Evolutionary conservation across 345 rosid genomes (phyloP).

Genomic region (Isatis tinctoria): DNA sequence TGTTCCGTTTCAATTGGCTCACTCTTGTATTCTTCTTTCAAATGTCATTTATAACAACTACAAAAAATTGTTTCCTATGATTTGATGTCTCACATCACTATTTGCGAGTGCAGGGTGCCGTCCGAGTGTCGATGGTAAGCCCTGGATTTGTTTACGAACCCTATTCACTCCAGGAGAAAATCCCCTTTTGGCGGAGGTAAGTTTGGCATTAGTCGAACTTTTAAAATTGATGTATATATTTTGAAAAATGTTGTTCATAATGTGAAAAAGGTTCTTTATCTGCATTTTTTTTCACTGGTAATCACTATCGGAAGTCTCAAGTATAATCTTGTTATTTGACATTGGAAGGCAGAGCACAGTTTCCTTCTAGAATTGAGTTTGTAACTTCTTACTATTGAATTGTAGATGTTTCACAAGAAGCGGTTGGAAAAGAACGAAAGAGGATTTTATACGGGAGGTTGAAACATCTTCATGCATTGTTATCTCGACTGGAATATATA

Average conservation of each 20-base stretch:
- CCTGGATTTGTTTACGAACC: slow-evolving; percentile 94
- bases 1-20: background rate
- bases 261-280: background rate
- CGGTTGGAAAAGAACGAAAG: slow-evolving; percentile 95
- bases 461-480: slow-evolving; percentile 10
- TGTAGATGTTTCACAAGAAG: slow-evolving; percentile 78
- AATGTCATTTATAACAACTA: background rate
- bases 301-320: background rate
- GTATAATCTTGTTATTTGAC: background rate
- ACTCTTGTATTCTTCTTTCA: background rate
- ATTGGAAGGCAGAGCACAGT: background rate
- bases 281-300: background rate
- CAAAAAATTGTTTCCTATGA: background rate
- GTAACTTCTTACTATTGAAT: background rate
- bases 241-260: background rate
- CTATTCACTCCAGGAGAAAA: slow-evolving; percentile 56
- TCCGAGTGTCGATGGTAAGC: slow-evolving; percentile 63
- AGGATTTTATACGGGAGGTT: slow-evolving; percentile 73
- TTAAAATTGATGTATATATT: too few species aligned
- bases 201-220: background rate
- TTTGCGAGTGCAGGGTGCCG: slow-evolving; percentile 54
- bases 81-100: slow-evolving; percentile 3
- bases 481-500: background rate
- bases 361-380: background rate
- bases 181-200: slow-evolving; percentile 84